Percentiles rank a stretch among this genome's conserved stretches.
Conservation (phyloP, 2,329 filamentous ascomycete species). For the Xylariaceae sp. region DNA sequence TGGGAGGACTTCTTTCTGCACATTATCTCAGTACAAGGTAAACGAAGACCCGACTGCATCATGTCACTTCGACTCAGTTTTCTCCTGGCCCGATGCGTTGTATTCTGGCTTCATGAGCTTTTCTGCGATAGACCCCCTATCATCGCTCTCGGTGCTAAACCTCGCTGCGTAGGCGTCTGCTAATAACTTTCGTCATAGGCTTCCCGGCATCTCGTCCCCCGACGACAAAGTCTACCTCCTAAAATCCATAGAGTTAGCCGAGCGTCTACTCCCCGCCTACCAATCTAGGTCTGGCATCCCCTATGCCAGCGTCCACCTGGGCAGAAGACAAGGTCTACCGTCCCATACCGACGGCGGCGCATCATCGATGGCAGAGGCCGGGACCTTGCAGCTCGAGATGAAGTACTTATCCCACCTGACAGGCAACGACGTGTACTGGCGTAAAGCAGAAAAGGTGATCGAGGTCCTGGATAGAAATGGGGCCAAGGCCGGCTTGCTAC, state of each 20-base stretch:
- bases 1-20: slow-evolving; percentile 83
- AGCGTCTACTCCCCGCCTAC: slow-evolving; percentile 80
- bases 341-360: slow-evolving; percentile 82
- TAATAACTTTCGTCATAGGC: not conserved
- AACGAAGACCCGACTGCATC: not conserved
- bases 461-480: slow-evolving; percentile 77
- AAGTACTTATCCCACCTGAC: slow-evolving; percentile 93
- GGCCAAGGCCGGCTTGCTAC: slow-evolving; percentile 73
- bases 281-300: slow-evolving; percentile 81
- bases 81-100: too few relatives aligned
- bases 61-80: not conserved
- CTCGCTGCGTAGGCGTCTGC: not conserved
- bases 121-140: too few relatives aligned
- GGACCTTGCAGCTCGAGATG: slow-evolving; percentile 89
- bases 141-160: too few relatives aligned
- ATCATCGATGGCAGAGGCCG: slow-evolving; percentile 87
- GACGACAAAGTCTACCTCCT: slow-evolving; percentile 89
- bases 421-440: slow-evolving; percentile 86
- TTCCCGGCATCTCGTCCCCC: slow-evolving; percentile 60
- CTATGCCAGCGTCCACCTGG: slow-evolving; percentile 82
- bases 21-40: slow-evolving; percentile 71
- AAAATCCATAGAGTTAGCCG: slow-evolving; percentile 85
- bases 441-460: slow-evolving; percentile 83
- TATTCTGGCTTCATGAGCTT: too few relatives aligned
- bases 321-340: slow-evolving; percentile 66